Base-by-base conservation (phyloP, 2,329 filamentous ascomycete genomes). In the Gliomastix tumulicola region DNA sequence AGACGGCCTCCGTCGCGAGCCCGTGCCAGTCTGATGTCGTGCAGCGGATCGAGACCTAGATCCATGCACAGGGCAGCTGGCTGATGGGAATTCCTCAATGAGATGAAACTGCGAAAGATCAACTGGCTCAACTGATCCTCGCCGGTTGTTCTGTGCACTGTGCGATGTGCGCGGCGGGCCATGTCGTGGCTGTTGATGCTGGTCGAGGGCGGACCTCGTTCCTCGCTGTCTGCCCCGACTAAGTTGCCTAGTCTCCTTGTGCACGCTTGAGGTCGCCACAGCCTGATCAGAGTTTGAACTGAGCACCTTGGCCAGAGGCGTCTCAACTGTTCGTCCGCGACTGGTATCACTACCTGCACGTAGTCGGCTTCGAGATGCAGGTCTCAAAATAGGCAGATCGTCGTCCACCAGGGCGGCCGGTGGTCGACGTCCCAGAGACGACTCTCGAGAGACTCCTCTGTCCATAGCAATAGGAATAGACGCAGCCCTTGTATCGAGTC, bases 61-160 rank as follows among this genome's bases (percentile, higher is more conserved):
- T 12, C 47, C 47, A 36, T 49, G 47, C 6, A 49, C 28, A 4
- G 47, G 47, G 17, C 47, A 49, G 18, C 36, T 45, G 5, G 39
- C 30, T 12, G 47, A 49, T 16, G 42, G 42, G 21, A 45, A 47
- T 15, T 49, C 47, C 32, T 49, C 47, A 25, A 49, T 49, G 22
- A 49, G 34, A 3, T 31, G 22, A 19, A 47, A 49, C 21, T 47
- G 47, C 4, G 47, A 48, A n/a, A 49, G 41, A 32, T 49, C 45
- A n/a, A 49, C 30, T 11, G 35, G 39, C 21, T 37, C 32, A n/a
- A n/a, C n/a, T n/a, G n/a, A n/a, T n/a, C n/a, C n/a, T n/a, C n/a
- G n/a, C n/a, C n/a, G n/a, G n/a, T n/a, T n/a, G n/a, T n/a, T n/a
- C n/a, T n/a, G n/a, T n/a, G n/a, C n/a, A n/a, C n/a, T n/a, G n/a